Evolutionary conservation across 2,329 filamentous ascomycete genomes (phyloP).

Genomic region (Colletotrichum gloeosporioides): DNA sequence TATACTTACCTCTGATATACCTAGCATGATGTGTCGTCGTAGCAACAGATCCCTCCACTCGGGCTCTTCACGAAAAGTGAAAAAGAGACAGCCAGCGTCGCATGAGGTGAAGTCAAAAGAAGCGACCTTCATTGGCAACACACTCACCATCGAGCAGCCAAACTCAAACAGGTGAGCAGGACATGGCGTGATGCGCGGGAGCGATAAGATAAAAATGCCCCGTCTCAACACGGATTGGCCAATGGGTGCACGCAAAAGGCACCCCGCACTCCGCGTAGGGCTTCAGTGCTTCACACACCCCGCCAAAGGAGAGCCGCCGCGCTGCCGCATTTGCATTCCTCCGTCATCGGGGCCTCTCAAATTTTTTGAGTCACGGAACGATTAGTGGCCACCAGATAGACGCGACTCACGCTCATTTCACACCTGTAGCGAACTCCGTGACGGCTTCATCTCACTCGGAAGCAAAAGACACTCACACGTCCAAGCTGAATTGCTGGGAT

Average conservation of each 20-base stretch:
- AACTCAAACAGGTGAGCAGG: neutral
- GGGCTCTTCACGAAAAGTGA: neutral
- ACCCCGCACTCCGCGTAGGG: conserved; percentile 13
- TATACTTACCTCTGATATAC: neutral
- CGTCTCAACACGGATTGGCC: neutral
- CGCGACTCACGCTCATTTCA: neutral
- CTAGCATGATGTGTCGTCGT: neutral
- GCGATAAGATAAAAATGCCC: neutral
- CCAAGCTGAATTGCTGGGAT: neutral
- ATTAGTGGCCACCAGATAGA: neutral
- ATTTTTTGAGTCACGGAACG: conserved; percentile 15
- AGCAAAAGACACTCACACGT: neutral
- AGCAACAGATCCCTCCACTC: neutral
- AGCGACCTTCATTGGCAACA: conserved; percentile 6
- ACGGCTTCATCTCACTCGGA: neutral
- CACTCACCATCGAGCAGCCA: neutral
- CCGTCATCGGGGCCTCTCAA: conserved; percentile 12
- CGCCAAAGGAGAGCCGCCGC: neutral
- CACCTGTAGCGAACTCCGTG: neutral
- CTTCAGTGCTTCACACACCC: neutral
- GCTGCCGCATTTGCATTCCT: neutral
- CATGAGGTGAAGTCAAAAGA: conserved; percentile 8
- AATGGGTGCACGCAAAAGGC: neutral
- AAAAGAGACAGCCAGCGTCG: neutral
- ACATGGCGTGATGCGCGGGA: neutral